Base-by-base conservation (phyloP, 2,329 filamentous ascomycete genomes). In the Paraphaeosphaeria minitans region DNA sequence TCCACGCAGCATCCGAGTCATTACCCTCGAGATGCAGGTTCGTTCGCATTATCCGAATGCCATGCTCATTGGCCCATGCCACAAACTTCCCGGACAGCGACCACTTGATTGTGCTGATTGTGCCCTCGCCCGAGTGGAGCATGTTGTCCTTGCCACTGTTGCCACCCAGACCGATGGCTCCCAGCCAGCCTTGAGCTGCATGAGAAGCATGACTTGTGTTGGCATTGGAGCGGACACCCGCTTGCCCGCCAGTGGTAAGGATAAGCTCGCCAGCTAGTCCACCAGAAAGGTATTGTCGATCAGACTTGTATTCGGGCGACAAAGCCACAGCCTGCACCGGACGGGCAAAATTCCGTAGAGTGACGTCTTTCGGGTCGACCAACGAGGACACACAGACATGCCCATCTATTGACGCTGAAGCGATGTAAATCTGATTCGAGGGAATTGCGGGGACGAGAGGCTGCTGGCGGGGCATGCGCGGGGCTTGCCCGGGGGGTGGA, bases 21-120 rank as follows among this genome's bases (percentile, higher is more conserved):
- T 84, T 84, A 62, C 82, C 87, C 6, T 96, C 92, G 5, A 97
- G 83, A 66, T 93, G 87, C 21, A 96, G 73, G 73, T 95, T 92
- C 4, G 92, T 92, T 39, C 95, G 87, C 93, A 98, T 98, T 60
- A 99, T 95, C 75, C 97, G 97, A 74, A 98, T 96, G 4, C 95
- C 95, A 70, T 96, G 90, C 77, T 99, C 95, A 70, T 98, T 99
- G 42, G 96, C 84, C 95, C 95, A 99, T 0, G 89, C 91, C 0
- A 97, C 90, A 71, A 93, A 98, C 78, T 90, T 95, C 0, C 95
- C 94, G 0, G 92, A 94, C 42, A 94, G 75, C 0, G 94, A 98
- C 93, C 94, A 99, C 75, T 96, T 94, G 71, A 99, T 95, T 3
- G 89, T 90, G 73, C 87, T 94, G 63, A 99, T 95, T 2, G 88